These are phyloP conservation scores for Ilex aquifolium DNA, from an alignment of 257 asterid genomes.

Conservation along the genomic window DNA sequence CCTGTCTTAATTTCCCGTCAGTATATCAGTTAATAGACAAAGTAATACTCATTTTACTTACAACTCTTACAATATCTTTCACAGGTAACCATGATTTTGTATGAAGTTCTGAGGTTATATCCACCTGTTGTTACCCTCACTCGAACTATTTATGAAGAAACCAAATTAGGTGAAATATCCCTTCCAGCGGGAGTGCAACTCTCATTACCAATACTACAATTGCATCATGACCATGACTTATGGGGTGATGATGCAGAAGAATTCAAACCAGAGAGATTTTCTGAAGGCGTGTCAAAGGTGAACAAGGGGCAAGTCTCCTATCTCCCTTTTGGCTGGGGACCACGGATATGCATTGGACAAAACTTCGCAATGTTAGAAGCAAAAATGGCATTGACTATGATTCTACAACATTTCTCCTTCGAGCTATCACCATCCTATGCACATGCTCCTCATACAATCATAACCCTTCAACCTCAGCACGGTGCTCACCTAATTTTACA, in stretches of 20 bases:
- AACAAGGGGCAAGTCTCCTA: conserved; percentile 18
- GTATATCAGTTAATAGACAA: no score
- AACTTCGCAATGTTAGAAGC: conserved; percentile 51
- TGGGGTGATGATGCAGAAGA: conserved; percentile 60
- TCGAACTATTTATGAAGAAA: conserved; percentile 18
- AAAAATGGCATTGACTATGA: conserved; percentile 42
- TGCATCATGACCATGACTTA: conserved; percentile 34
- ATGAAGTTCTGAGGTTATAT: conserved; percentile 49
- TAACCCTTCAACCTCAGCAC: conserved; percentile 36
- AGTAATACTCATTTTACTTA: no score
- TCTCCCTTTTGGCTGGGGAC: conserved; percentile 49
- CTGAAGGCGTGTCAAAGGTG: conserved; percentile 35
- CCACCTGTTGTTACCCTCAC: conserved; percentile 25
- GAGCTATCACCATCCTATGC: conserved; percentile 46
- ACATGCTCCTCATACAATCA: conserved; percentile 31
- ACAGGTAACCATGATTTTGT: conserved; percentile 52
- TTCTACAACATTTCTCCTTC: conserved; percentile 30
- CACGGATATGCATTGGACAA: conserved; percentile 52
- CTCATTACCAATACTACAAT: conserved; percentile 6
- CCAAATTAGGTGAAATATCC: conserved; percentile 20
- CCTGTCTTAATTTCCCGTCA: no score
- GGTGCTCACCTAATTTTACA: conserved; percentile 32
- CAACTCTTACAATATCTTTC: not conserved
- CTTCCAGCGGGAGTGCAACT: conserved; percentile 36
- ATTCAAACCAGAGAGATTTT: conserved; percentile 50